Evolutionary conservation across 2,329 filamentous ascomycete species (phyloP).

Genomic region (Diaporthe vaccinii): DNA sequence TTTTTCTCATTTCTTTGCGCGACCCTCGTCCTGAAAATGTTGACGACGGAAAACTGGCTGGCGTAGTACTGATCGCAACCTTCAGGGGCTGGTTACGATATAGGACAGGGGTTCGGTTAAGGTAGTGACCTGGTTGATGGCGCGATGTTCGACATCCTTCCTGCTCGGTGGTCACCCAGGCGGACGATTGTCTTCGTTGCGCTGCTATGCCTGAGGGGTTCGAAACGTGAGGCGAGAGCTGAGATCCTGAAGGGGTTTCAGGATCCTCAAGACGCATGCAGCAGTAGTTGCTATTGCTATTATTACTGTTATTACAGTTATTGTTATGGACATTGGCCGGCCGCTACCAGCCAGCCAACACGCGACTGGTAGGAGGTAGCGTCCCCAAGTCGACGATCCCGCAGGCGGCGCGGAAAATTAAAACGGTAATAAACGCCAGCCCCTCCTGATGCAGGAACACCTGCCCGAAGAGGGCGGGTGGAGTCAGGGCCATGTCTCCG

Average conservation of each 20-base stretch:
- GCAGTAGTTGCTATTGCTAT: not conserved
- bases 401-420: conserved; percentile 19
- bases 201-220: conserved; percentile 28
- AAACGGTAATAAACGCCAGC: conserved; percentile 34
- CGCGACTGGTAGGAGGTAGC: not conserved
- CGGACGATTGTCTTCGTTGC: conserved; percentile 19
- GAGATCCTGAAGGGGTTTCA: conserved; percentile 31
- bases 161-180: conserved; percentile 12
- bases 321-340: conserved; percentile 17
- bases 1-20: conserved; percentile 26
- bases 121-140: conserved; percentile 28
- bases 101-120: conserved; percentile 30
- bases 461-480: conserved; percentile 26
- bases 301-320: conserved; percentile 6
- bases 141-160: conserved; percentile 27
- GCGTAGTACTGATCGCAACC: conserved; percentile 26
- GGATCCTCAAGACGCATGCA: conserved; percentile 17
- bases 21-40: conserved; percentile 9
- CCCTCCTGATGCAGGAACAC: conserved; percentile 37
- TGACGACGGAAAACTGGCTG: not conserved
- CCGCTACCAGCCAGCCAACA: conserved; percentile 2
- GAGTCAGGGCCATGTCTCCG: conserved; percentile 15
- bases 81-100: conserved; percentile 34
- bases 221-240: conserved; percentile 30
- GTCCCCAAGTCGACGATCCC: conserved; percentile 31